Evolutionary conservation across 2,329 filamentous ascomycete species (phyloP).

Genomic region (Fusarium sp.): DNA sequence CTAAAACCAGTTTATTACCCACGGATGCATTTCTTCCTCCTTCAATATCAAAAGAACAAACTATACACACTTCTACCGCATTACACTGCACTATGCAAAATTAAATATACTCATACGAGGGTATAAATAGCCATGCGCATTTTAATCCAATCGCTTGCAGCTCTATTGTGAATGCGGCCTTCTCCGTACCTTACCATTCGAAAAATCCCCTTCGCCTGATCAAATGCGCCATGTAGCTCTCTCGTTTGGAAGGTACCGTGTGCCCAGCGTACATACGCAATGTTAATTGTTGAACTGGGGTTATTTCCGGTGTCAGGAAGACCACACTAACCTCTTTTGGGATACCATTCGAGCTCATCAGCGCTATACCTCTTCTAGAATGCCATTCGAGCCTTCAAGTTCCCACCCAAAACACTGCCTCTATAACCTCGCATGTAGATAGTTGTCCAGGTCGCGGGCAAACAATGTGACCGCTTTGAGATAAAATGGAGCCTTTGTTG

Average conservation of each 20-base stretch:
- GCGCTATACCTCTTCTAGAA: slow-evolving; percentile 23
- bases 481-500: slow-evolving; percentile 19
- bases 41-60: neutral
- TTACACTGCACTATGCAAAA: neutral
- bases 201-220: neutral
- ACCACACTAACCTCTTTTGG: slow-evolving; percentile 29
- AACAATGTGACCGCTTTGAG: slow-evolving; percentile 17
- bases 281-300: slow-evolving; percentile 1
- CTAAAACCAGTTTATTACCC: neutral
- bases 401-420: slow-evolving; percentile 32
- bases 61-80: neutral
- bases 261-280: neutral
- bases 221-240: neutral
- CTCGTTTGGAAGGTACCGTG: neutral
- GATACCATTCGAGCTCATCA: slow-evolving; percentile 44
- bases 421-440: slow-evolving; percentile 27
- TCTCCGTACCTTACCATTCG: too few relatives aligned
- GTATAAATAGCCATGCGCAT: neutral
- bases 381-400: slow-evolving; percentile 43
- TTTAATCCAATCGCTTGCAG: neutral
- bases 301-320: slow-evolving; percentile 2
- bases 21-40: neutral
- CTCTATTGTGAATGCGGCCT: neutral
- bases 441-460: neutral
- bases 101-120: neutral